Base-by-base conservation (phyloP, 208 protist genomes). In the Trypanosoma lewisi region DNA sequence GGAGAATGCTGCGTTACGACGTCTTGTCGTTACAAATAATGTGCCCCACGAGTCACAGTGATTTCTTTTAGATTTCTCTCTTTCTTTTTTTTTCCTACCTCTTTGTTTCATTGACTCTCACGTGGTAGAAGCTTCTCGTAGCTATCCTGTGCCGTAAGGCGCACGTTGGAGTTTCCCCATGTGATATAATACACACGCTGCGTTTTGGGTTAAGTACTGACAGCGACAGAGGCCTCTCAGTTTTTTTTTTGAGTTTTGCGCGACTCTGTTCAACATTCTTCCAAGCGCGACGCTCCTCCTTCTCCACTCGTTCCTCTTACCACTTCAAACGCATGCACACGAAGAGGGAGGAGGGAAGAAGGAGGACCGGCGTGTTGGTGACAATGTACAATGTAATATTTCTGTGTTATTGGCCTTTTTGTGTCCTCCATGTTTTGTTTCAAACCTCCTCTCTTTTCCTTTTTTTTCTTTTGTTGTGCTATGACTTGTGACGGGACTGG, bases 1-100 rank as follows among this genome's bases (percentile, higher is more conserved):
- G 54, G 75, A 92, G 70, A 92, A 92, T 64, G 73, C 78, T 49
- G 73, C 83, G 57, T 75, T 92, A 54, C 75, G 85, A 21, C 78
- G 75, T 2, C 58, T 88, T 11, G 73, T 89, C 4, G 68, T 87
- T 9, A 50, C 41, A 1, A 53, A 61, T 6, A 57, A 23, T 50
- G 7, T 19, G 39, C 1, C 16, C 39, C 39, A 11, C 7, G 7
- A 44, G 1, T 17, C 39, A 17, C 39, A 44, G 12, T 44, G 39
- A 44, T 58, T 57, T 5, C 31, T 30, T 27, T 31, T 30, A 6
- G 16, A 17, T 31, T 4, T 21, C 27, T 12, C 28, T 11, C 51
- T 57, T 4, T 57, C 17, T 2, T 39, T 34, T 34, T 57, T n/a
- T 41, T 14, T 39, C 2, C 37, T 8, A 36, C 37, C 4, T 36